phyloP scores from a whole-genome alignment of 192 early-diverging fungal genomes.

The Helicostylum pulchrum region DNA sequence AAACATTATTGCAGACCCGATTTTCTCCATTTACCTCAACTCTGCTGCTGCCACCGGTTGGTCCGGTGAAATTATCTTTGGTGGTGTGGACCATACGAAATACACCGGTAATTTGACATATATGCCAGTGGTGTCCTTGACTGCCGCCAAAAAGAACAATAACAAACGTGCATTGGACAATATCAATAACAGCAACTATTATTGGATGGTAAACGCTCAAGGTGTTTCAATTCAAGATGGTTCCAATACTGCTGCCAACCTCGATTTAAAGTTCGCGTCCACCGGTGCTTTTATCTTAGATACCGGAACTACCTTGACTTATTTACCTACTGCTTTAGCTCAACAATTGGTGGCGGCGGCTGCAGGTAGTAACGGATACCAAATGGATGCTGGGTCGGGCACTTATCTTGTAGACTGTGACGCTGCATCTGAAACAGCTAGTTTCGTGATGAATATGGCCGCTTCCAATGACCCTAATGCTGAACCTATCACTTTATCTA shows the following conservation, averaged over 20 bases:
- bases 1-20: conserved; percentile 24
- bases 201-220: conserved; percentile 38
- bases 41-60: conserved; percentile 10
- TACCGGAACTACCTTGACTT: conserved; percentile 32
- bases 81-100: conserved; percentile 46
- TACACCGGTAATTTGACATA: conserved; percentile 50
- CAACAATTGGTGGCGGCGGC: background rate
- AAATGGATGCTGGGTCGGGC: conserved; percentile 9
- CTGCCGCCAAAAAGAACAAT: background rate
- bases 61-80: conserved; percentile 50
- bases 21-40: conserved; percentile 36
- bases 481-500: conserved; percentile 26
- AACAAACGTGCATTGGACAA: background rate
- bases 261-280: background rate
- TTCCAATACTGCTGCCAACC: background rate
- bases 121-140: conserved; percentile 30
- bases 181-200: conserved; percentile 11
- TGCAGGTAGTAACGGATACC: background rate
- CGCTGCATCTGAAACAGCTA: conserved; percentile 4
- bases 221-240: conserved; percentile 16
- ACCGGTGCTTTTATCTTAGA: conserved; percentile 29
- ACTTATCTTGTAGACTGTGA: conserved; percentile 22
- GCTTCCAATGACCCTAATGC: background rate
- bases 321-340: conserved; percentile 18
- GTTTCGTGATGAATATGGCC: conserved; percentile 20